These are phyloP conservation scores for Pseudogymnoascus sp. DNA, from an alignment of 2,329 filamentous ascomycete genomes.

Conservation along the genomic window DNA sequence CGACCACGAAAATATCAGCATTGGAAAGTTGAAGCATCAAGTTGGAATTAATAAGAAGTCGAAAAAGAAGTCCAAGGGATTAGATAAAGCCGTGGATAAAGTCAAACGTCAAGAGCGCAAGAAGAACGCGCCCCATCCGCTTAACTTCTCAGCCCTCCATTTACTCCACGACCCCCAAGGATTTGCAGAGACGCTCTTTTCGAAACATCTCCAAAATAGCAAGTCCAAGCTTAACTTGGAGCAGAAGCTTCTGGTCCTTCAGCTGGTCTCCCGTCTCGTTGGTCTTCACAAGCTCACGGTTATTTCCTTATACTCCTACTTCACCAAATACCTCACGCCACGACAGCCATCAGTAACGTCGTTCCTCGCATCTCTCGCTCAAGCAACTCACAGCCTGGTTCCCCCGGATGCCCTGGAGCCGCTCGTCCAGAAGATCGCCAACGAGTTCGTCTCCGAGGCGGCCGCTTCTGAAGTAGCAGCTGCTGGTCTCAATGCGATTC, in stretches of 20 bases:
- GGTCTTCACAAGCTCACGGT: conserved; percentile 88
- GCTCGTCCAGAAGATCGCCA: conserved; percentile 87
- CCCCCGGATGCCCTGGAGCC: conserved; percentile 90
- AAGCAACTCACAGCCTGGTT: conserved; percentile 83
- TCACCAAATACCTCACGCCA: conserved; percentile 84
- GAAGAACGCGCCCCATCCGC: conserved; percentile 74
- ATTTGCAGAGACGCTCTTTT: conserved; percentile 83
- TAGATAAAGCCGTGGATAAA: conserved; percentile 73
- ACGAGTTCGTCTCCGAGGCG: conserved; percentile 95
- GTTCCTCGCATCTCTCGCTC: conserved; percentile 84
- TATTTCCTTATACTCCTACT: conserved; percentile 89
- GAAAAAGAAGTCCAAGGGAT: conserved; percentile 71
- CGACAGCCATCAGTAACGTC: conserved; percentile 85
- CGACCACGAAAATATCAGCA: conserved; percentile 73
- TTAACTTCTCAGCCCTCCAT: conserved; percentile 95
- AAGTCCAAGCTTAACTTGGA: conserved; percentile 81
- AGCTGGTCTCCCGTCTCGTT: conserved; percentile 82
- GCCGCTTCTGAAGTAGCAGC: conserved; percentile 83
- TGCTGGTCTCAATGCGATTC: conserved; percentile 86
- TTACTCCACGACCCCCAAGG: conserved; percentile 89
- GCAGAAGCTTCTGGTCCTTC: conserved; percentile 79
- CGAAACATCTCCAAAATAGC: conserved; percentile 79
- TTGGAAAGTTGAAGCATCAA: conserved; percentile 76
- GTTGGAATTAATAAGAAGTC: conserved; percentile 93
- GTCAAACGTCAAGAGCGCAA: conserved; percentile 78